A percentile compares a stretch with the other conserved stretches of the same genome.
phyloP scores from a whole-genome alignment of 352 stramenopile species.

The Globisporangium yorkense region DNA sequence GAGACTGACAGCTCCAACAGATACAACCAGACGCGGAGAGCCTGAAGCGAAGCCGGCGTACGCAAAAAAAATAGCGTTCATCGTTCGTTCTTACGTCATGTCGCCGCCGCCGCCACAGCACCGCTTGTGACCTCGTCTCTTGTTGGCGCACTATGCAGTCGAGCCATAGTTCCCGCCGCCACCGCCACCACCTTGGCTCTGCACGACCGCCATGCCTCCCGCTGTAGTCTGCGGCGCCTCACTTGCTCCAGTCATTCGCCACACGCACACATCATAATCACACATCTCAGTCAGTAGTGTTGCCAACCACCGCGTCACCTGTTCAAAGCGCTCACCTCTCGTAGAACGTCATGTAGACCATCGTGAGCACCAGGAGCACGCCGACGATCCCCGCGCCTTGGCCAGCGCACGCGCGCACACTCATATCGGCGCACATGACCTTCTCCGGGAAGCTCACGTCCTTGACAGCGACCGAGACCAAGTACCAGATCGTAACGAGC shows the following conservation, averaged over 20 bases:
- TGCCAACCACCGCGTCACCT: no score
- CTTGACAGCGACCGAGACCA: conserved; percentile 55
- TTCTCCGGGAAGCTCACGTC: conserved; percentile 36
- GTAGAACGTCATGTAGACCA: conserved; percentile 43
- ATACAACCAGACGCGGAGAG: no score
- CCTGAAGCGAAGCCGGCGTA: no score
- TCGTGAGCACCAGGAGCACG: conserved; percentile 44
- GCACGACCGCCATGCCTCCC: conserved; percentile 19
- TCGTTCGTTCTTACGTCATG: no score
- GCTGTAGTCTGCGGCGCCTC: conserved; percentile 5
- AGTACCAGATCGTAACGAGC: conserved; percentile 67
- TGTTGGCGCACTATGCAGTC: conserved; percentile 4
- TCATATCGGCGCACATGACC: conserved; percentile 42
- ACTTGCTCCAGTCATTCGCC: conserved; percentile 4
- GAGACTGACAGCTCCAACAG: no score
- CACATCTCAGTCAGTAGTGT: no score
- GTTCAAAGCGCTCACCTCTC: conserved; percentile 51
- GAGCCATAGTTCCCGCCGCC: conserved; percentile 16
- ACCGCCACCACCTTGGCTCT: neutral
- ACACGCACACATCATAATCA: neutral
- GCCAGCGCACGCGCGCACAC: conserved; percentile 53
- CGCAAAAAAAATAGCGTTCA: no score
- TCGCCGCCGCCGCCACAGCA: no score
- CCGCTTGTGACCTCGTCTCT: no score
- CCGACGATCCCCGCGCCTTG: conserved; percentile 52